A percentile compares a stretch with the other conserved stretches of the same genome.
Conservation (phyloP, 345 rosid genomes). For the Dimocarpus longan region DNA sequence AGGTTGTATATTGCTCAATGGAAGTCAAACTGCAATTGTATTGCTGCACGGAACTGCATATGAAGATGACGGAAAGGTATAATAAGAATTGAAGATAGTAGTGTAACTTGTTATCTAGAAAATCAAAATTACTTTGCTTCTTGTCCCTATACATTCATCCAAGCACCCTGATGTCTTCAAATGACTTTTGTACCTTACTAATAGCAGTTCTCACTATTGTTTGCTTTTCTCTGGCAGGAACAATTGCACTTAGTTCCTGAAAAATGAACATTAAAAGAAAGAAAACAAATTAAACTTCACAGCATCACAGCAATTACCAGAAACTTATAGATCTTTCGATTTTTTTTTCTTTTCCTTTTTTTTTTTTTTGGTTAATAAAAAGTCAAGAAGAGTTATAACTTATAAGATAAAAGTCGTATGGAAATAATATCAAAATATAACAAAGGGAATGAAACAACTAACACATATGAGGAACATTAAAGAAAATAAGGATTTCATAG, state of each 20-base stretch:
- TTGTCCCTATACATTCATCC: slow-evolving; percentile 30
- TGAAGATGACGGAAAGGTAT: slow-evolving; percentile 19
- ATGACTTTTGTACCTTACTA: slow-evolving; percentile 71
- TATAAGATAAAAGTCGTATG: neutral
- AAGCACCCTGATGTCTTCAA: slow-evolving; percentile 33
- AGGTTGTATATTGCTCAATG: slow-evolving; percentile 98
- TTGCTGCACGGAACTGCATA: slow-evolving; percentile 93
- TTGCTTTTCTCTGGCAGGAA: slow-evolving; percentile 92
- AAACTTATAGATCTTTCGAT: neutral
- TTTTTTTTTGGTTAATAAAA: neutral
- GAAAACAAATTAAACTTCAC: slow-evolving; percentile 11
- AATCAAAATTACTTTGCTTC: slow-evolving; percentile 30
- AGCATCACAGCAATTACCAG: neutral
- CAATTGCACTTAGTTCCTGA: slow-evolving; percentile 97
- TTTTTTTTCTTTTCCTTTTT: too few relatives aligned
- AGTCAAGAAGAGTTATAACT: neutral
- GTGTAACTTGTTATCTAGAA: slow-evolving; percentile 16
- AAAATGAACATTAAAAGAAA: slow-evolving; percentile 24
- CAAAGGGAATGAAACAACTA: too few relatives aligned
- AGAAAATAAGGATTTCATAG: slow-evolving; percentile 16
- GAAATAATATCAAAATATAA: neutral
- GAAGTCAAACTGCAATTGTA: slow-evolving; percentile 92
- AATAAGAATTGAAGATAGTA: slow-evolving; percentile 18
- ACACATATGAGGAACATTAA: neutral
- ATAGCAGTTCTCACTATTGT: slow-evolving; percentile 90